phyloP scores from a whole-genome alignment of 2,329 filamentous ascomycete species.

The Dactylonectria estremocensis region DNA sequence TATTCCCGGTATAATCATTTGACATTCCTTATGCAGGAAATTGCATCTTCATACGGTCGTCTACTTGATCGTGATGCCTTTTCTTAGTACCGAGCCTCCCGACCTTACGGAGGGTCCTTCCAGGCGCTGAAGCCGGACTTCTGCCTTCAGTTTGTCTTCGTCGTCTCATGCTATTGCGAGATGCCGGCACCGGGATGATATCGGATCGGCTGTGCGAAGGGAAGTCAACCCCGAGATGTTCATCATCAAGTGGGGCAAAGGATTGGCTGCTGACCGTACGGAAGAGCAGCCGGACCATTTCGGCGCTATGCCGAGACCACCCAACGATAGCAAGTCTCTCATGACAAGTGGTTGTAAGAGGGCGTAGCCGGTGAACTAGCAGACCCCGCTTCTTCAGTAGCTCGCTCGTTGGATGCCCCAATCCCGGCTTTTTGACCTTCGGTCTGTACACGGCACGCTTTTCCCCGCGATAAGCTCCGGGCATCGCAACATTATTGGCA shows the following conservation, averaged over 20 bases:
- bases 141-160: not conserved
- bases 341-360: not conserved
- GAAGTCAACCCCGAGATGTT: conserved; percentile 1
- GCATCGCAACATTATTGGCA: not conserved
- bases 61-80: too few species aligned
- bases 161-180: not conserved
- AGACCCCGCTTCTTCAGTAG: not conserved
- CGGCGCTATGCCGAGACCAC: not conserved
- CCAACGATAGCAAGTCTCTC: not conserved
- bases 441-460: not conserved
- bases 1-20: not conserved
- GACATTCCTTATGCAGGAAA: too few species aligned
- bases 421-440: not conserved
- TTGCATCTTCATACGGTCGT: too few species aligned
- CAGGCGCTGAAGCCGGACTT: not conserved
- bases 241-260: not conserved
- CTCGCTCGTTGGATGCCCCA: not conserved
- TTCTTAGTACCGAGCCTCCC: too few species aligned
- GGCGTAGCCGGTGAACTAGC: not conserved
- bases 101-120: not conserved
- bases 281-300: not conserved
- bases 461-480: not conserved
- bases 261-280: not conserved
- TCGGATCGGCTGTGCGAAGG: not conserved
- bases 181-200: not conserved